Evolutionary conservation across 2,329 filamentous ascomycete species (phyloP).

Genomic region (Didymella lethalis): DNA sequence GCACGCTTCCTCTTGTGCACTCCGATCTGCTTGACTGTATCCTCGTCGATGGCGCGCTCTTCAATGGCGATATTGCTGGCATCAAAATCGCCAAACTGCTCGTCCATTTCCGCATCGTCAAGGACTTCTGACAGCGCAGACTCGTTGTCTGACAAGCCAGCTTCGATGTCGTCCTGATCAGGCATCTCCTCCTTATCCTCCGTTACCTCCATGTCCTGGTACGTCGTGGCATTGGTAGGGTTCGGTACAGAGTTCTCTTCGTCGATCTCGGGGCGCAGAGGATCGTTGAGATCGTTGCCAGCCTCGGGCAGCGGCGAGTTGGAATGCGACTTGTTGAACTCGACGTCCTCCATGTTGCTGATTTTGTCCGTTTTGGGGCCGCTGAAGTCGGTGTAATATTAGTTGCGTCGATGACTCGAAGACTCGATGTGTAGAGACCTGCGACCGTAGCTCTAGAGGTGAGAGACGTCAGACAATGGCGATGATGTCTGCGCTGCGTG

Average conservation of each 20-base stretch:
- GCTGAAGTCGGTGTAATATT: background rate
- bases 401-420: background rate
- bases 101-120: conserved; percentile 70
- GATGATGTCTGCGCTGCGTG: conserved; percentile 15
- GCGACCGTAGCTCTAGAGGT: background rate
- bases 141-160: conserved; percentile 65
- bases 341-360: conserved; percentile 54
- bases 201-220: conserved; percentile 56
- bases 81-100: conserved; percentile 64
- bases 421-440: background rate
- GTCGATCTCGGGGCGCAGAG: conserved; percentile 57
- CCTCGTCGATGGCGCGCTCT: conserved; percentile 68
- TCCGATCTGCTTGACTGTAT: conserved; percentile 67
- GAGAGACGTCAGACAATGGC: conserved; percentile 11
- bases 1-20: conserved; percentile 71
- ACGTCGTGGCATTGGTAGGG: conserved; percentile 53
- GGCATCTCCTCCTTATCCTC: conserved; percentile 50
- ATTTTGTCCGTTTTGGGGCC: conserved; percentile 3
- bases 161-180: conserved; percentile 49
- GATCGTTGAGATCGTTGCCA: conserved; percentile 57
- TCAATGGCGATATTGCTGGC: conserved; percentile 67
- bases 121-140: conserved; percentile 68
- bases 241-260: conserved; percentile 58
- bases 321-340: conserved; percentile 50
- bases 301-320: conserved; percentile 55